phyloP scores from a whole-genome alignment of 768 basidiomycete genomes.

The Lepiota subincarnata region DNA sequence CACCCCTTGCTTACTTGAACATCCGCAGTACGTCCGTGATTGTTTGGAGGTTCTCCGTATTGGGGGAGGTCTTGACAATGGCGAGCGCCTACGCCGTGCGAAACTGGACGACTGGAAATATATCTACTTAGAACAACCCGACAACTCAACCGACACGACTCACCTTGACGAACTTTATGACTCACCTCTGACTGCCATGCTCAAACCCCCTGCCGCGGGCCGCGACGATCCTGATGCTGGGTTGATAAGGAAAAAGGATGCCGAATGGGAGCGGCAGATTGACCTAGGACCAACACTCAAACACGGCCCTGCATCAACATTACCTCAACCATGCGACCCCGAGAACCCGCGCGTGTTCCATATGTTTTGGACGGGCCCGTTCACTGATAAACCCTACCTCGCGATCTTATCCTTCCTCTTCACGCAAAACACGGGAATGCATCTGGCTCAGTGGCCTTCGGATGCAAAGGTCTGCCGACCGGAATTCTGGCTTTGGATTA shows the following conservation, averaged over 20 bases:
- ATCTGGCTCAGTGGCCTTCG: constrained; percentile 40
- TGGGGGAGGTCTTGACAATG: constrained; percentile 81
- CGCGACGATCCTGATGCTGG: constrained; percentile 46
- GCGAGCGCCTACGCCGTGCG: constrained; percentile 65
- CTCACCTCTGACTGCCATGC: constrained; percentile 3
- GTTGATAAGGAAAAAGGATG: constrained; percentile 52
- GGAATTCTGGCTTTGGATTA: constrained; percentile 96
- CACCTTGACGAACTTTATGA: constrained; percentile 10
- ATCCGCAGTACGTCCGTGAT: constrained; percentile 82
- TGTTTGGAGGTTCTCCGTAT: constrained; percentile 87
- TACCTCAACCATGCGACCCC: constrained; percentile 55
- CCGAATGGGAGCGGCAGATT: constrained; percentile 55
- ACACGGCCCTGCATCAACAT: constrained; percentile 37
- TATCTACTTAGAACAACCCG: constrained; percentile 61
- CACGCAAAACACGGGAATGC: constrained; percentile 86
- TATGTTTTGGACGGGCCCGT: constrained; percentile 96
- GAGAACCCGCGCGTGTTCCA: constrained; percentile 85
- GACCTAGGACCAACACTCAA: constrained; percentile 42
- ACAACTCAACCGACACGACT: constrained; percentile 24
- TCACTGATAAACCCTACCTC: constrained; percentile 95
- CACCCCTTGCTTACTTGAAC: background rate
- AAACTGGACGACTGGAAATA: constrained; percentile 76
- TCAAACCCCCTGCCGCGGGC: constrained; percentile 20
- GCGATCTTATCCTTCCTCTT: constrained; percentile 89
- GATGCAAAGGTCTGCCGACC: constrained; percentile 67